Conservation (phyloP, 345 rosid genomes). For the Euphorbia tirucalli region DNA sequence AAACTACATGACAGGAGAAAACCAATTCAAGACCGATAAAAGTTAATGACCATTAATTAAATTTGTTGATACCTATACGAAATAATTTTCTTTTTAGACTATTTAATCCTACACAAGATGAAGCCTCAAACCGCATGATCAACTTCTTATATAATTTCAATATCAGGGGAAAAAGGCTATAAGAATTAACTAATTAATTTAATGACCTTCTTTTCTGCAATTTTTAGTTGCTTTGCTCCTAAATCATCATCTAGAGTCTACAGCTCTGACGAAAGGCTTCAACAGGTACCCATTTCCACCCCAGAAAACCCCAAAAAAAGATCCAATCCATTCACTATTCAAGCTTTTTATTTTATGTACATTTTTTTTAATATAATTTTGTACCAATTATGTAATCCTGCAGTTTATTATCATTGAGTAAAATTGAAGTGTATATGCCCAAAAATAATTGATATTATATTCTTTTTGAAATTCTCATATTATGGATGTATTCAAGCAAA, state of each 20-base stretch:
- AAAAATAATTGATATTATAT: too few relatives aligned
- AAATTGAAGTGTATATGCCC: too few relatives aligned
- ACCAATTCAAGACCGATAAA: too few relatives aligned
- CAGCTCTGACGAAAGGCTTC: background rate
- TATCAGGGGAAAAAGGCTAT: too few relatives aligned
- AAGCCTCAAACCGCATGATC: background rate
- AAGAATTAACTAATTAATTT: too few relatives aligned
- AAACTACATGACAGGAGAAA: too few relatives aligned
- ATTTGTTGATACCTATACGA: background rate
- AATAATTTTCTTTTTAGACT: background rate
- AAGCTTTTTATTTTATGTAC: background rate
- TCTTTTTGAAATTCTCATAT: too few relatives aligned
- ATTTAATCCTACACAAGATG: background rate
- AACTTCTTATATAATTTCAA: too few relatives aligned
- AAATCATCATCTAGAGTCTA: conserved; percentile 6
- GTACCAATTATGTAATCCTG: background rate
- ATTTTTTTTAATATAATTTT: too few relatives aligned
- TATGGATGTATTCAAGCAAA: too few relatives aligned
- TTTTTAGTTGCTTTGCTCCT: conserved; percentile 11
- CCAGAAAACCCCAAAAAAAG: background rate
- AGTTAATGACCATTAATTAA: too few relatives aligned
- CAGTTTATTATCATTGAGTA: too few relatives aligned
- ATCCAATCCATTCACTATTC: background rate
- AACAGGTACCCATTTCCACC: background rate
- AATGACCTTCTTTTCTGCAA: background rate